Evolutionary conservation across 352 stramenopile genomes (phyloP), one percentile per base, ranked within the genome.

Genomic region (Phytophthora aleatoria): DNA sequence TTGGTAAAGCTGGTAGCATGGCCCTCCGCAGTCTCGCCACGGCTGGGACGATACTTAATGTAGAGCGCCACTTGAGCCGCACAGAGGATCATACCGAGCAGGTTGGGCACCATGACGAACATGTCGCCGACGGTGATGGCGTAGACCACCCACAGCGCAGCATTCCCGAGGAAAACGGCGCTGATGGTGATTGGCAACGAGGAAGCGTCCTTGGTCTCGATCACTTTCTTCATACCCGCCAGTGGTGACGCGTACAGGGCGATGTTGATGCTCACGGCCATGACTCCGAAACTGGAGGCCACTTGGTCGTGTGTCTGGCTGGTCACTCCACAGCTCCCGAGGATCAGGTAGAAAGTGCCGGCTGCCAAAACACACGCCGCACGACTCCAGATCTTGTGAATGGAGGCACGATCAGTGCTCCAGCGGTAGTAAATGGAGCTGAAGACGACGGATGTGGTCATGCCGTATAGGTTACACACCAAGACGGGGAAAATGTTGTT

Each of bases 401-500:
- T 51, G 10, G 50, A 45, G 11, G 48, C 33, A 12, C 61, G 69
- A 48, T 77, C 59, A 49, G 48, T 30, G 60, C 56, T 77, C 60
- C 60, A 71, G 8, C 57, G 60, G 45, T 74, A 69, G 60, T 55
- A 77, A 48, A 77, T 71, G 36, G 20, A 56, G 33, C 64, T 69
- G 61, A 73, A 77, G 52, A 58, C 27, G 52, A 71, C 39, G 41
- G 60, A 65, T 0, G 70, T 73, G 11, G 50, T 15, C 41, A 62
- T 67, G n/a, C 61, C 66, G 44, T 73, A 78, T 38, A 64, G 10
- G 35, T 71, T 69, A 49, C 64, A 73, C 24, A 66, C 61, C 36
- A 76, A 44, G 4, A 79, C 58, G 12, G 71, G 71, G 20, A 76
- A 67, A 30, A 74, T 64, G 52, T 76, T 73, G 50, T 76, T 51